phyloP scores from a whole-genome alignment of 2,329 filamentous ascomycete species.

The Cladosporium sp. region DNA sequence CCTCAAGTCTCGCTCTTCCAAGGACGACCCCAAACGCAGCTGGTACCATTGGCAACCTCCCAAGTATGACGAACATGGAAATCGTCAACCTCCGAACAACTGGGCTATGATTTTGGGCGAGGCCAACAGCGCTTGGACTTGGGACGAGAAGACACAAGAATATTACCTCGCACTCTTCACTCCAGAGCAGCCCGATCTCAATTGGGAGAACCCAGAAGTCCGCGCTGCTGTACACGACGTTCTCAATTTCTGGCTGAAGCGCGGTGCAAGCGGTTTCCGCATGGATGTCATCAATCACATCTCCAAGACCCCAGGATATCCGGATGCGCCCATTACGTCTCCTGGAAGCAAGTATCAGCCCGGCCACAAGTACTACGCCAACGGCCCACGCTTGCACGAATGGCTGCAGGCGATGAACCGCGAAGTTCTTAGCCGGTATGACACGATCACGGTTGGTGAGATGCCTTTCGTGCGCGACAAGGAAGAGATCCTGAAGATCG shows the following conservation, averaged over 20 bases:
- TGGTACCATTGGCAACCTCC: conserved; percentile 68
- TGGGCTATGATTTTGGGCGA: conserved; percentile 44
- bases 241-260: conserved; percentile 50
- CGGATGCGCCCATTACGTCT: conserved; percentile 45
- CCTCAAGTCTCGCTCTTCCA: conserved; percentile 53
- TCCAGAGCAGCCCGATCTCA: conserved; percentile 49
- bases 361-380: conserved; percentile 53
- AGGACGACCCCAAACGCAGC: conserved; percentile 55
- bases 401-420: conserved; percentile 56
- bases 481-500: conserved; percentile 44
- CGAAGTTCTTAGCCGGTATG: conserved; percentile 56
- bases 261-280: conserved; percentile 48
- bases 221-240: conserved; percentile 49
- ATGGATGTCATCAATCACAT: conserved; percentile 53
- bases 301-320: conserved; percentile 45
- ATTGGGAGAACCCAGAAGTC: conserved; percentile 50
- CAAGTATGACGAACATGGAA: conserved; percentile 54
- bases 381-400: conserved; percentile 60
- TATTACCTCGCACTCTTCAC: conserved; percentile 52
- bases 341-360: conserved; percentile 48
- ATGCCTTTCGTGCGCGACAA: conserved; percentile 56
- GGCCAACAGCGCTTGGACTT: conserved; percentile 45
- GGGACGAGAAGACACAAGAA: conserved; percentile 48
- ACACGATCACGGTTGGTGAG: conserved; percentile 61
- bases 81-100: conserved; percentile 60